Conservation (phyloP, 2,329 filamentous ascomycete genomes). For the Neocucurbitaria cava region DNA sequence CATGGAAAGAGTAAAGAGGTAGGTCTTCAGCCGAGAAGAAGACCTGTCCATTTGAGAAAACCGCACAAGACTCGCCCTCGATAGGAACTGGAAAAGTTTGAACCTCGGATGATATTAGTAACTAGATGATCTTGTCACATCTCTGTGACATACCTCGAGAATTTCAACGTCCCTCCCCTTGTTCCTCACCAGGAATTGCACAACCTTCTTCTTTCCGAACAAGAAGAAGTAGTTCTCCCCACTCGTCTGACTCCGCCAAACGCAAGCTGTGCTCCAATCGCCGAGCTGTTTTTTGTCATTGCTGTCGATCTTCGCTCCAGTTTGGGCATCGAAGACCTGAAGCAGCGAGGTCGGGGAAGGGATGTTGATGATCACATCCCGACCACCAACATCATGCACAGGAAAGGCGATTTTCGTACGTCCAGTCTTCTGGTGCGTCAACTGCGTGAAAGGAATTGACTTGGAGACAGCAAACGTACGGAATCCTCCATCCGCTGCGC, state of each 20-base stretch:
- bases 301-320: constrained; percentile 17
- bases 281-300: constrained; percentile 35
- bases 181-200: constrained; percentile 32
- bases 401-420: constrained; percentile 38
- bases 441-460: constrained; percentile 13
- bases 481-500: constrained; percentile 38
- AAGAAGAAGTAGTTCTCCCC: constrained; percentile 37
- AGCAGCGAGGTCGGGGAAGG: constrained; percentile 39
- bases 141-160: constrained; percentile 25
- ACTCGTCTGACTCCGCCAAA: constrained; percentile 35
- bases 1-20: constrained; percentile 40
- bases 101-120: constrained; percentile 21
- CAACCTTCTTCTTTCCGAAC: constrained; percentile 40
- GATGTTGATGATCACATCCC: constrained; percentile 36
- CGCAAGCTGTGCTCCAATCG: constrained; percentile 39
- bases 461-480: constrained; percentile 22
- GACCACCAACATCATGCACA: constrained; percentile 29
- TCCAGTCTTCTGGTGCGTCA: constrained; percentile 29
- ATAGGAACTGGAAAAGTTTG: constrained; percentile 39
- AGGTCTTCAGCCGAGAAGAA: constrained; percentile 38
- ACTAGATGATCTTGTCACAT: not conserved
- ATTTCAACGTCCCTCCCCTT: constrained; percentile 23
- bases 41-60: constrained; percentile 25
- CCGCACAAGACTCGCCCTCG: constrained; percentile 35
- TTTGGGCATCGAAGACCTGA: constrained; percentile 30